Conservation (phyloP, 331 rosid genomes). For the Phaseolus coccineus region DNA sequence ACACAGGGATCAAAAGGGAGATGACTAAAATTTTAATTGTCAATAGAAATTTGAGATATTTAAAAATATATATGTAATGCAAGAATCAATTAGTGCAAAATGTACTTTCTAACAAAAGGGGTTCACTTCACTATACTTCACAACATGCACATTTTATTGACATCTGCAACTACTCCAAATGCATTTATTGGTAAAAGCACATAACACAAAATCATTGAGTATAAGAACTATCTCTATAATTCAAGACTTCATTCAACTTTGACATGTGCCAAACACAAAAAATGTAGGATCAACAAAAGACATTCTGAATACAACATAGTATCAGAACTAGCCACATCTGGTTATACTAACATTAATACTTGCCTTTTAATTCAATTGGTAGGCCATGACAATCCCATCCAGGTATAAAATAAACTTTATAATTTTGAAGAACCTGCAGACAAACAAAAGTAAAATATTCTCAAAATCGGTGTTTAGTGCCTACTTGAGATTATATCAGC, state of each 20-base stretch:
- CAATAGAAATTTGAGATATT: not conserved
- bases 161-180: conserved; percentile 4
- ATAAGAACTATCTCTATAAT: not conserved
- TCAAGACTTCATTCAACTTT: conserved; percentile 12
- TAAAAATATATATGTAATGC: not conserved
- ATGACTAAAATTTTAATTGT: not conserved
- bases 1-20: not conserved
- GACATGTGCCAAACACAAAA: not conserved
- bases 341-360: not conserved
- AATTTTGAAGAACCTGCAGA: conserved; percentile 92
- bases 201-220: not conserved
- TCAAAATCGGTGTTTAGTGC: conserved; percentile 36
- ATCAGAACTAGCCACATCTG: not conserved
- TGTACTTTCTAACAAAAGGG: not conserved
- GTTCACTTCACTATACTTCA: not conserved
- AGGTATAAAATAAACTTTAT: conserved; percentile 89
- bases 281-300: not conserved
- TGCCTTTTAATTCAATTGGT: conserved; percentile 91
- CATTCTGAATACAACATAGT: not conserved
- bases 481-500: conserved; percentile 8
- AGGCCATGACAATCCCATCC: conserved; percentile 99
- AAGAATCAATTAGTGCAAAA: not conserved
- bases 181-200: not conserved
- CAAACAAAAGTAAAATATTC: conserved; percentile 26
- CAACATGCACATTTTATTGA: not conserved